Conservation (phyloP, 495 filamentous ascomycete genomes). For the Trichoderma orchidacearum region DNA sequence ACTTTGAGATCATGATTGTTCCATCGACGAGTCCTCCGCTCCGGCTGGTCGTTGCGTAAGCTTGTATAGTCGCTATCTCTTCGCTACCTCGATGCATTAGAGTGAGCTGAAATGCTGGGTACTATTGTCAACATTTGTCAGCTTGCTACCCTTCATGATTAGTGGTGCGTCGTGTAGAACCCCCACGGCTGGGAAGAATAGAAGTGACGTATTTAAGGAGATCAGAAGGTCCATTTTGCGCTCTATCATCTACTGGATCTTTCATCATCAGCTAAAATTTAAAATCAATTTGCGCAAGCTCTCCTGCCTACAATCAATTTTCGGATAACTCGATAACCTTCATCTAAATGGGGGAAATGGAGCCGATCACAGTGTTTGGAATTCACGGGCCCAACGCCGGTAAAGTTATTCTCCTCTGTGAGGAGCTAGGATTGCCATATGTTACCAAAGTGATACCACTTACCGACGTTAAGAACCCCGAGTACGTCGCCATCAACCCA, state of each 20-base stretch:
- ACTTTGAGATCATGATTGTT: background rate
- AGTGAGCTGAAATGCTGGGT: background rate
- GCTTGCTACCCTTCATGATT: background rate
- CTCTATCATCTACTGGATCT: background rate
- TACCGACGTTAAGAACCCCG: conserved; percentile 40
- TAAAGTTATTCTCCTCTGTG: conserved; percentile 50
- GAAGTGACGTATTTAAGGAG: background rate
- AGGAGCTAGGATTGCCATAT: conserved; percentile 49
- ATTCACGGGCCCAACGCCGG: conserved; percentile 28
- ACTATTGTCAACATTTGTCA: background rate
- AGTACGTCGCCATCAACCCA: conserved; percentile 48
- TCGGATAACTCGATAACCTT: background rate
- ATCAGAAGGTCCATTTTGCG: background rate
- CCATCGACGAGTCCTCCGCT: background rate
- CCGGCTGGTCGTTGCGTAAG: background rate
- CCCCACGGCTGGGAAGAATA: background rate
- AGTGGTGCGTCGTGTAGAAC: background rate
- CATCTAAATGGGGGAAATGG: conserved; percentile 6
- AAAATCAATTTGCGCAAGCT: background rate
- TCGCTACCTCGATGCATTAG: background rate
- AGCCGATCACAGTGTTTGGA: conserved; percentile 24
- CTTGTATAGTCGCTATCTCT: background rate
- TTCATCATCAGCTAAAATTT: background rate
- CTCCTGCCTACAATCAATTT: background rate
- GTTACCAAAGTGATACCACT: conserved; percentile 25